Percentiles rank a stretch among this genome's conserved stretches.
Evolutionary conservation across 805 yeast genomes (phyloP).

Genomic region (Pichia eremophila): DNA sequence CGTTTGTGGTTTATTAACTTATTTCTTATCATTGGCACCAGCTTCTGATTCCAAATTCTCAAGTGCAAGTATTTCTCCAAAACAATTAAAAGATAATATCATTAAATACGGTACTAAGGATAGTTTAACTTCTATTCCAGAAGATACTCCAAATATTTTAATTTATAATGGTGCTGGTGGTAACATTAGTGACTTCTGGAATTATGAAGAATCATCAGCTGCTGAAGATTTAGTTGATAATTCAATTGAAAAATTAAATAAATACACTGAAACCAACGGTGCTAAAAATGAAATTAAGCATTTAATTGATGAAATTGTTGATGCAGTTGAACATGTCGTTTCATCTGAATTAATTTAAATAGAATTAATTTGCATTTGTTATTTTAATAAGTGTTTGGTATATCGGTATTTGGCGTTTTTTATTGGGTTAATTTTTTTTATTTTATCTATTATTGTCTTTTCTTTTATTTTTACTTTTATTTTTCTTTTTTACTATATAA

Average conservation of each 20-base stretch:
- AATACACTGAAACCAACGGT: conserved; percentile 13
- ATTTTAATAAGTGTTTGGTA: not conserved
- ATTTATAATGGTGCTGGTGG: conserved; percentile 79
- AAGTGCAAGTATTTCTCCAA: conserved; percentile 54
- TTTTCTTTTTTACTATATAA: not conserved
- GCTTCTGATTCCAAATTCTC: conserved; percentile 56
- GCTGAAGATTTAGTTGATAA: conserved; percentile 14
- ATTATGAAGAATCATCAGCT: conserved; percentile 1
- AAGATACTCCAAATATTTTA: conserved; percentile 66
- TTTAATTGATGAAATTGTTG: conserved; percentile 15
- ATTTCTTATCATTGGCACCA: conserved; percentile 82
- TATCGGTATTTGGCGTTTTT: not conserved
- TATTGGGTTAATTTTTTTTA: not conserved
- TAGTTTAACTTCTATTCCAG: conserved; percentile 52
- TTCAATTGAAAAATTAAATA: conserved; percentile 15
- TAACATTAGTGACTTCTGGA: conserved; percentile 60
- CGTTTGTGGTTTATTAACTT: conserved; percentile 83
- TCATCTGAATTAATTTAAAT: not conserved
- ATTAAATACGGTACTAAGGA: conserved; percentile 58
- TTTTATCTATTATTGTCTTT: not conserved
- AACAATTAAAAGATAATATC: conserved; percentile 66
- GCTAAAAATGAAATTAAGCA: conserved; percentile 16
- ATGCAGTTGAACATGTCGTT: conserved; percentile 10
- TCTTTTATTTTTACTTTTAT: not conserved
- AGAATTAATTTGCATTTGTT: not conserved